Evolutionary conservation across 2,329 filamentous ascomycete genomes (phyloP).

Genomic region (Exophiala alcalophila): DNA sequence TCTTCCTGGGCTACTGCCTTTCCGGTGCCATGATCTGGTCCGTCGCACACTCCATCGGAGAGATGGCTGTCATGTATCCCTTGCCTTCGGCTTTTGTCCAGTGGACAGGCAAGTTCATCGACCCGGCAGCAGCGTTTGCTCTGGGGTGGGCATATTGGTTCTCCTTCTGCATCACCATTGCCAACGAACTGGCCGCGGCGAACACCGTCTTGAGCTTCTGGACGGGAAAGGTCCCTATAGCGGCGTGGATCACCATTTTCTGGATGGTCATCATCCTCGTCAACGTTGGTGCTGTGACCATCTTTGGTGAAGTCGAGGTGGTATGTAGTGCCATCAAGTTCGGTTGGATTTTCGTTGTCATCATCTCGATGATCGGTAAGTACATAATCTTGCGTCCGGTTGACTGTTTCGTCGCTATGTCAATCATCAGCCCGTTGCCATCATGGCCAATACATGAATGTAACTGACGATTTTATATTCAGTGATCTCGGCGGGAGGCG

Average conservation of each 20-base stretch:
- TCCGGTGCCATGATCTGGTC: constrained; percentile 86
- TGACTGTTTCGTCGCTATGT: constrained; percentile 8
- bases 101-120: constrained; percentile 88
- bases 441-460: too few species aligned
- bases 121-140: constrained; percentile 59
- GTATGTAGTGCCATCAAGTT: constrained; percentile 47
- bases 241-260: constrained; percentile 45
- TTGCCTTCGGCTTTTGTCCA: constrained; percentile 87
- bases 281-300: constrained; percentile 44
- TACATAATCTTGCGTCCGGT: not conserved
- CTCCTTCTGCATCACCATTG: constrained; percentile 40
- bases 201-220: constrained; percentile 46
- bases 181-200: constrained; percentile 44
- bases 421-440: too few species aligned
- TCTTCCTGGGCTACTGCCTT: constrained; percentile 73
- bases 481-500: constrained; percentile 47
- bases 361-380: constrained; percentile 43
- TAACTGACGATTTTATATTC: too few species aligned
- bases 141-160: constrained; percentile 64
- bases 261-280: constrained; percentile 36
- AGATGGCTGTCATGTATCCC: constrained; percentile 87
- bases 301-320: constrained; percentile 50
- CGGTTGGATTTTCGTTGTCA: constrained; percentile 49
- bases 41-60: constrained; percentile 84
- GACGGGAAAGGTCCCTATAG: constrained; percentile 44